Evolutionary conservation across 2,329 filamentous ascomycete species (phyloP).

Genomic region (Hypoxylon sp.): DNA sequence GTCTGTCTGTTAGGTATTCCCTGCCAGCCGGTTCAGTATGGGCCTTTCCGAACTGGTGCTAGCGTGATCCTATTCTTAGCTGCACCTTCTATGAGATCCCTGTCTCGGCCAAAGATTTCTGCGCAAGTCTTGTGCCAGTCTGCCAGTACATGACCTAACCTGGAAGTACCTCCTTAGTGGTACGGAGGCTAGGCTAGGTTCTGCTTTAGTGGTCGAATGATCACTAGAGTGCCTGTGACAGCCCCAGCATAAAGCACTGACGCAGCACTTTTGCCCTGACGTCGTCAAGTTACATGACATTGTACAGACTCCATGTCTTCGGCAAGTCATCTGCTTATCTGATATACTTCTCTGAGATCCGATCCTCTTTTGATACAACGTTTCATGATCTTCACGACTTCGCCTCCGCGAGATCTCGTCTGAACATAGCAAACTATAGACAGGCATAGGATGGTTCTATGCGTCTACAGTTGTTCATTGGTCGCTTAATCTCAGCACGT

Average conservation of each 20-base stretch:
- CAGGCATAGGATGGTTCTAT: background rate
- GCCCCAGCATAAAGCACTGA: slow-evolving; percentile 18
- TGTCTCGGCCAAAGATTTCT: slow-evolving; percentile 41
- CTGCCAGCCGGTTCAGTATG: slow-evolving; percentile 25
- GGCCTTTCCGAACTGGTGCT: slow-evolving; percentile 25
- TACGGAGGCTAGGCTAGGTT: slow-evolving; percentile 9
- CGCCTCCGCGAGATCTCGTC: slow-evolving; percentile 34
- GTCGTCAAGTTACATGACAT: too few relatives aligned
- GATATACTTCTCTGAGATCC: slow-evolving; percentile 32
- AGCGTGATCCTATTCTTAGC: slow-evolving; percentile 40
- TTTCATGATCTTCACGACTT: slow-evolving; percentile 45
- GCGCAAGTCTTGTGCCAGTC: slow-evolving; percentile 28
- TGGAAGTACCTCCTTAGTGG: background rate
- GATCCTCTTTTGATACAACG: slow-evolving; percentile 45
- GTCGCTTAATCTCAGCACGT: slow-evolving; percentile 11
- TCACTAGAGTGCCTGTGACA: slow-evolving; percentile 39
- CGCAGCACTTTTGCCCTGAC: slow-evolving; percentile 25
- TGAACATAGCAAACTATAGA: background rate
- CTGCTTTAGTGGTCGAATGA: slow-evolving; percentile 24
- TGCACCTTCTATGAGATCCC: slow-evolving; percentile 20
- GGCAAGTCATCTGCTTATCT: slow-evolving; percentile 42
- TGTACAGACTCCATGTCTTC: too few relatives aligned
- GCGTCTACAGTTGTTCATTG: slow-evolving; percentile 21
- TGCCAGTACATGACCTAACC: slow-evolving; percentile 15
- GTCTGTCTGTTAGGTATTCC: too few relatives aligned